phyloP scores from a whole-genome alignment of 2,329 filamentous ascomycete genomes.

The Colletotrichum simmondsii region DNA sequence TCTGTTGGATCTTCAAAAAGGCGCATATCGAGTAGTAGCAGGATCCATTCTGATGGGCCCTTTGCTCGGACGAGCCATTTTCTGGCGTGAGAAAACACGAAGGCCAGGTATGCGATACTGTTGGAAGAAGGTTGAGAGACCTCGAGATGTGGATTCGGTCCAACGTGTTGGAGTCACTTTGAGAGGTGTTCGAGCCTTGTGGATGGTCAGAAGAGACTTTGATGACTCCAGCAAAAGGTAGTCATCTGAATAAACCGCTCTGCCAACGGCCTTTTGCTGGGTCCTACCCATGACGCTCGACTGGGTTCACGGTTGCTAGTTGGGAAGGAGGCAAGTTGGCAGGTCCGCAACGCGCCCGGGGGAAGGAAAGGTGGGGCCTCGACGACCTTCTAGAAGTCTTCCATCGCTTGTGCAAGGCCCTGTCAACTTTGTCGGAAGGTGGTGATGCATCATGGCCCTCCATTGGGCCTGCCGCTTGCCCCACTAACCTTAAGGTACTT shows the following conservation, averaged over 20 bases:
- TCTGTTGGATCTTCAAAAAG: constrained; percentile 22
- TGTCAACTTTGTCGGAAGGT: not conserved
- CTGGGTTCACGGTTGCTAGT: not conserved
- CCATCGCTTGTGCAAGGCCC: constrained; percentile 11
- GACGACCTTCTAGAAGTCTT: constrained; percentile 29
- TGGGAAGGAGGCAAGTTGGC: constrained; percentile 12
- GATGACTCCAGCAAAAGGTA: not conserved
- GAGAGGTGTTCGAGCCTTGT: not conserved
- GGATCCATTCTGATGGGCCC: constrained; percentile 27
- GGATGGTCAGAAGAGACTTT: constrained; percentile 23
- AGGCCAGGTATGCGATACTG: not conserved
- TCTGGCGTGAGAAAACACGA: constrained; percentile 24
- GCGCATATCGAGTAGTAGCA: constrained; percentile 5
- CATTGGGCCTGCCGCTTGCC: constrained; percentile 20
- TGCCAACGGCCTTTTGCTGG: constrained; percentile 10
- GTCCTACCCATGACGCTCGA: constrained; percentile 4
- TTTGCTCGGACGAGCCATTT: constrained; percentile 34
- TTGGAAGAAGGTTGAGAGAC: not conserved
- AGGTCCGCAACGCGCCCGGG: not conserved
- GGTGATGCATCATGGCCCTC: not conserved
- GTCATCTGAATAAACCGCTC: constrained; percentile 13
- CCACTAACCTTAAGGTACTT: constrained; percentile 12
- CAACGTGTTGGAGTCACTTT: constrained; percentile 5
- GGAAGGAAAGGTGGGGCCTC: not conserved
- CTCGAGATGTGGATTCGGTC: constrained; percentile 19